Conservation (phyloP, 805 yeast species). For the Saccharomyces eubayanus region DNA sequence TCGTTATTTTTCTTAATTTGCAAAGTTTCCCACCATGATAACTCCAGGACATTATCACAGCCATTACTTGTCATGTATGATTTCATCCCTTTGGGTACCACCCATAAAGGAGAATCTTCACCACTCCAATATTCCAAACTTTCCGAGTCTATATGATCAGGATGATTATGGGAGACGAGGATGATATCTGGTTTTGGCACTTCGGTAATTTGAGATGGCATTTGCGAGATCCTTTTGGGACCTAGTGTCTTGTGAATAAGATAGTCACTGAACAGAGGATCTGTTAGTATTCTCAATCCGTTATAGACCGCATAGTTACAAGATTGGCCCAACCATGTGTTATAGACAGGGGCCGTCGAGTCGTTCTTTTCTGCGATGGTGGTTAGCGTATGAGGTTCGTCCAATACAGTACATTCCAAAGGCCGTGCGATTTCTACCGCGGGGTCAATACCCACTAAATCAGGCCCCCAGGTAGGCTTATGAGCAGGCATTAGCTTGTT, state of each 20-base stretch:
- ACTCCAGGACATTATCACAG: slow-evolving; percentile 54
- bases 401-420: background rate
- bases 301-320: slow-evolving; percentile 68
- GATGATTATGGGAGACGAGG: slow-evolving; percentile 87
- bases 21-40: slow-evolving; percentile 88
- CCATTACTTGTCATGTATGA: slow-evolving; percentile 51
- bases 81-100: slow-evolving; percentile 77
- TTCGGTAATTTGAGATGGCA: slow-evolving; percentile 58
- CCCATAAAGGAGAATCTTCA: slow-evolving; percentile 49
- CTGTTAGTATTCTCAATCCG: slow-evolving; percentile 71
- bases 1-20: slow-evolving; percentile 37
- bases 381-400: background rate
- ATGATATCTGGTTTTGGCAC: slow-evolving; percentile 65
- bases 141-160: slow-evolving; percentile 78
- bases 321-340: slow-evolving; percentile 93
- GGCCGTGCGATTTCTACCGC: background rate
- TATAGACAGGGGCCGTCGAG: slow-evolving; percentile 12
- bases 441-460: slow-evolving; percentile 4
- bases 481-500: slow-evolving; percentile 50
- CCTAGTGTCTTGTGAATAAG: slow-evolving; percentile 60
- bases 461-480: slow-evolving; percentile 41
- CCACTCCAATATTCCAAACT: slow-evolving; percentile 36
- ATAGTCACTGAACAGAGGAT: slow-evolving; percentile 68
- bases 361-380: background rate
- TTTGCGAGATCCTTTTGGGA: slow-evolving; percentile 74